These are phyloP conservation scores for Stephanodiscus minutulus DNA, from an alignment of 108 stramenopile genomes.

Conservation along the genomic window DNA sequence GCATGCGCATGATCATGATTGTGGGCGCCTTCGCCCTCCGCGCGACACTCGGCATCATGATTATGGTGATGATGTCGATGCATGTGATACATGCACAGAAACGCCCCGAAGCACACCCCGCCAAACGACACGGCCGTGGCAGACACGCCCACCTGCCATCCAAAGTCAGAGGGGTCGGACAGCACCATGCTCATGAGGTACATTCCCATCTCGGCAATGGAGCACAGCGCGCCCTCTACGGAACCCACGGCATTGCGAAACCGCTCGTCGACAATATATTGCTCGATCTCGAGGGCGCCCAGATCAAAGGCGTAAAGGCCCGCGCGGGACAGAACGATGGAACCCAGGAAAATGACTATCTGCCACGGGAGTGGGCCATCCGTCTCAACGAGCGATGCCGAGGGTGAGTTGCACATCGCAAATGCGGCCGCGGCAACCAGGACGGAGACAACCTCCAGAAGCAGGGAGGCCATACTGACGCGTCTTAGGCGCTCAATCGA, in stretches of 20 bases:
- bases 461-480: constrained; percentile 20
- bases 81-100: constrained; percentile 36
- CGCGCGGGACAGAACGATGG: constrained; percentile 31
- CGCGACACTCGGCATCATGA: not conserved
- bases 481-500: constrained; percentile 31
- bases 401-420: not conserved
- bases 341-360: constrained; percentile 22
- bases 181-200: constrained; percentile 25
- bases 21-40: constrained; percentile 1
- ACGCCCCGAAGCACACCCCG: constrained; percentile 13
- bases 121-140: constrained; percentile 26
- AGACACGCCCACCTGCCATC: constrained; percentile 28
- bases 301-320: constrained; percentile 43
- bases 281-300: constrained; percentile 42
- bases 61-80: constrained; percentile 22
- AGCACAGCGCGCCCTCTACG: constrained; percentile 39
- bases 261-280: constrained; percentile 40
- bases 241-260: constrained; percentile 37
- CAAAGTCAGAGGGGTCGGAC: constrained; percentile 19
- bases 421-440: constrained; percentile 21
- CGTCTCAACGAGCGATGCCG: not conserved
- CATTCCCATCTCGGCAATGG: constrained; percentile 31
- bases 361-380: constrained; percentile 3
- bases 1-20: constrained; percentile 26
- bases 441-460: constrained; percentile 32